Evolutionary conservation across 2,329 filamentous ascomycete species (phyloP), one percentile per base, ranked within the genome.

Genomic region (Clarireedia monteithiana): DNA sequence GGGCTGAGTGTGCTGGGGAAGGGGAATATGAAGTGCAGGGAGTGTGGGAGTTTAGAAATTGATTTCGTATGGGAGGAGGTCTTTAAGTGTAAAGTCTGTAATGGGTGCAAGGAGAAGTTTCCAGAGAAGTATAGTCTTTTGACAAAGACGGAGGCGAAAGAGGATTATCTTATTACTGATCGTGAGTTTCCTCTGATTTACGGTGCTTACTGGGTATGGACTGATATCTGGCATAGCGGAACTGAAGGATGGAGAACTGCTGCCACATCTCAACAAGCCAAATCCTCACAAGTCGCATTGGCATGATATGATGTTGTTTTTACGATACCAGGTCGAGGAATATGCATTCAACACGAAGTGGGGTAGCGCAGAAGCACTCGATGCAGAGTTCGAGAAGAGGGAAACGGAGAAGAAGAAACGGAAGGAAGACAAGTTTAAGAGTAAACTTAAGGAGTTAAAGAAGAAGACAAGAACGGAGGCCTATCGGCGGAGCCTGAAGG

Each of bases 271-370:
- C 7, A 87, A 88, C 53, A 85, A 86, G 36, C 92, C 94, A 1
- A 99, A 99, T 66, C 94, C 94, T 0, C 94, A 96, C 73, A 96
- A 96, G 70, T 84, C 88, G 0, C 91, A 91, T 57, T 99, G 91
- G 89, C 91, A 96, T 71, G 90, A 95, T 75, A 99, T 99, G 94
- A 96, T 96, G 86, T 80, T 99, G 2, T 99, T 94, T 69, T 77
- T 99, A 23, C 86, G 94, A 0, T 95, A 84, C 59, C 94, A 99
- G 68, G 89, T 99, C 2, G 94, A 99, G 68, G 90, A 91, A 56
- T 96, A 96, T 68, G 94, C 92, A 0, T 86, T 97, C 65, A 83
- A 75, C 0, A 84, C 83, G 62, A 96, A 96, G 74, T 99, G 94
- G 94, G 94, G 94, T 0, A 90, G 86, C 0, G 73, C 88, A 0